Evolutionary conservation across 805 yeast species (phyloP).

Genomic region (Allodekkera sacchari): DNA sequence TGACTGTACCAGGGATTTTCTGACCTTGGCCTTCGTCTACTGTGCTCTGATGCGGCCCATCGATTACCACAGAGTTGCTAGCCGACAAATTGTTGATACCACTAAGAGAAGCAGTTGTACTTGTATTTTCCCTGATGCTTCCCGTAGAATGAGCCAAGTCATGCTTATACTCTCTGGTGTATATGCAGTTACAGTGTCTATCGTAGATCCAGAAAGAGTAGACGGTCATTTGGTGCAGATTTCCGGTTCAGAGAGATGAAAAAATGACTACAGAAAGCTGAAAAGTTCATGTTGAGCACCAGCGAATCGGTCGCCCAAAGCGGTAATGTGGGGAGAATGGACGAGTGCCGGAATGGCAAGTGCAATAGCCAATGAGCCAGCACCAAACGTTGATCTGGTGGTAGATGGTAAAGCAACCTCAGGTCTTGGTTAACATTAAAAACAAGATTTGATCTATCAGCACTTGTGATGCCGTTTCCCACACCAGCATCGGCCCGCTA

Average conservation of each 20-base stretch:
- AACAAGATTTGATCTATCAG: no score
- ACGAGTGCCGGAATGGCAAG: constrained; percentile 2
- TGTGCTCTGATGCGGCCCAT: no score
- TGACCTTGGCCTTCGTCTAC: constrained; percentile 1
- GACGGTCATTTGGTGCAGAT: constrained; percentile 42
- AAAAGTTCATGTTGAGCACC: no score
- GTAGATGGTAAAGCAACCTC: no score
- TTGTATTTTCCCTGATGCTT: background rate
- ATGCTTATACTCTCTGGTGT: constrained; percentile 56
- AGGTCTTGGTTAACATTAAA: no score
- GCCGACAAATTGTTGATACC: background rate
- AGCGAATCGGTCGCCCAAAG: background rate
- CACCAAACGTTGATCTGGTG: no score
- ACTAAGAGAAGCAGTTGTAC: background rate
- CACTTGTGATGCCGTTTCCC: no score
- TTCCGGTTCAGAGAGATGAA: background rate
- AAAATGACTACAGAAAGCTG: no score
- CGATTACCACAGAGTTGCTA: background rate
- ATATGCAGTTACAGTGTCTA: constrained; percentile 86
- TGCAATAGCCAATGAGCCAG: no score
- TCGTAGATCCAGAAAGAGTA: constrained; percentile 88
- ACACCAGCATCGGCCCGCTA: no score
- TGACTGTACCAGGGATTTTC: constrained; percentile 1
- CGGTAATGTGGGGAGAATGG: background rate
- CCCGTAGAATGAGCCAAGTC: constrained; percentile 3